Evolutionary conservation across 1,139 yeast genomes (phyloP), one percentile per base, ranked within the genome.

Genomic region (Pichia sp.): DNA sequence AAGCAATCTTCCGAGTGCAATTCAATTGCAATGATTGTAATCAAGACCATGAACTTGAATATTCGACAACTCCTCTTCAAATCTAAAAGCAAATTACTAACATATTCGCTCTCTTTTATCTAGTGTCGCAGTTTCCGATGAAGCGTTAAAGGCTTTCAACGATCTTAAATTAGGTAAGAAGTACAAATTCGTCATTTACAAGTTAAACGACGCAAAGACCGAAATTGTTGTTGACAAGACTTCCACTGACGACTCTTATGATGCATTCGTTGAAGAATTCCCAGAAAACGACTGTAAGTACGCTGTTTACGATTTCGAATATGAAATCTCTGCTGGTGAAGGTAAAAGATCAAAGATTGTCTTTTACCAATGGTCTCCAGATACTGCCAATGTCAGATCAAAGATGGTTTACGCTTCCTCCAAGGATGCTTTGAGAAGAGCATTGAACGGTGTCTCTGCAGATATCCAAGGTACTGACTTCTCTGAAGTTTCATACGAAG

Each of bases 331-430:
- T 53, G 77, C 77, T 38, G 91, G 88, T 55, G 97, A 91, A 68
- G 98, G 98, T 62, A 86, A 86, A 74, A 84, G 93, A 73, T 81
- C 89, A 60, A 91, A 91, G 76, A 84, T 91, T 59, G 81, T 89
- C 47, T 91, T 91, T 69, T 84, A 66, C 72, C 83, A 93, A 54
- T 91, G 99, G 99, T 80, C 96, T 50, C 98, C 98, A 59, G 98
- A 93, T 64, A 84, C 94, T 48, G 96, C 97, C 41, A 86, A 94
- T 49, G 79, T 93, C 58, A 84, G 88, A 70, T 66, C 93, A 57
- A 91, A 91, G 82, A 93, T 91, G 98, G 84, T 89, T 48, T 89
- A 88, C 71, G 97, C 99, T 39, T 79, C 96, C 10, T 89, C 97
- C 49, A 89, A 88, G 71, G 98, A 91, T 59, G 95, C 97, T 41